Evolutionary conservation across 768 basidiomycete species (phyloP).

Genomic region (Dioszegia aurantiaca): DNA sequence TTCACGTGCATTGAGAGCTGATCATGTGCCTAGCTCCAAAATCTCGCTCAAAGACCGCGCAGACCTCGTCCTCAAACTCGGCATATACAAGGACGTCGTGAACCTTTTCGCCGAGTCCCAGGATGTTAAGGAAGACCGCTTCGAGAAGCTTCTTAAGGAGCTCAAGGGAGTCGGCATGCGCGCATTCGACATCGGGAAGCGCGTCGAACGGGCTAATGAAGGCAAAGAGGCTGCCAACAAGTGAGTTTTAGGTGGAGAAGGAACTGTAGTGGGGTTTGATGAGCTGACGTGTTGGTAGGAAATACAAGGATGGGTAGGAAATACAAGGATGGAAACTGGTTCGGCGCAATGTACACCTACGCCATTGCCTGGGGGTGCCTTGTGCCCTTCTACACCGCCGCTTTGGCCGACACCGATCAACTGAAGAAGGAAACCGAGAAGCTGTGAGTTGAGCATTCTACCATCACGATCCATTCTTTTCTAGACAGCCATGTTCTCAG

Average conservation of each 20-base stretch:
- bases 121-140: slow-evolving; percentile 12
- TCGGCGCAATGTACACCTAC: slow-evolving; percentile 27
- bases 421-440: slow-evolving; percentile 7
- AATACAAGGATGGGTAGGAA: background rate
- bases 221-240: slow-evolving; percentile 21
- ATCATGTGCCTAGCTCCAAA: background rate
- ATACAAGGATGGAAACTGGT: slow-evolving; percentile 23
- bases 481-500: too few species aligned
- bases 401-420: slow-evolving; percentile 8
- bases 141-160: slow-evolving; percentile 16
- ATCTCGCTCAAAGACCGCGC: slow-evolving; percentile 1
- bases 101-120: slow-evolving; percentile 13
- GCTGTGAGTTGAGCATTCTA: background rate
- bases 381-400: slow-evolving; percentile 20
- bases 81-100: slow-evolving; percentile 16
- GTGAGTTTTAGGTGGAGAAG: background rate
- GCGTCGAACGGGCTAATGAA: slow-evolving; percentile 15
- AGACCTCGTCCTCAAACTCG: slow-evolving; percentile 5
- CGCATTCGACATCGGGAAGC: slow-evolving; percentile 3
- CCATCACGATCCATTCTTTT: background rate
- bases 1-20: too few species aligned
- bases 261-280: background rate
- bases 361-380: slow-evolving; percentile 27
- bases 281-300: background rate
- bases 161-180: slow-evolving; percentile 11